Conservation (phyloP, 805 yeast species). For the Yueomyces sinensis region DNA sequence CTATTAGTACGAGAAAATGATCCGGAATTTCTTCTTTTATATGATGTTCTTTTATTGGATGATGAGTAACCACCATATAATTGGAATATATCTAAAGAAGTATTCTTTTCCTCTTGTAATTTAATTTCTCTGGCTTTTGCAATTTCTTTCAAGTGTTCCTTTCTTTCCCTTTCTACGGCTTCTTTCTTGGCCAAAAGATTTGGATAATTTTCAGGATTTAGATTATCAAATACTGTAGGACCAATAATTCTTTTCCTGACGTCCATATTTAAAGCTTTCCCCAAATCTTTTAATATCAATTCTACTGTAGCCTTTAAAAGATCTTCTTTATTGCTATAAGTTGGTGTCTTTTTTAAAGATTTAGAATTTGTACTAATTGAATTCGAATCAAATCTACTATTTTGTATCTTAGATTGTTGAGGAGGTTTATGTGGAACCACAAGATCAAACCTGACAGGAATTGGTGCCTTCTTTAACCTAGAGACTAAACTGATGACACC, state of each 20-base stretch:
- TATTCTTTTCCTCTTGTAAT: constrained; percentile 18
- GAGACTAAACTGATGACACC: constrained; percentile 14
- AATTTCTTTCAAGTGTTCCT: constrained; percentile 3
- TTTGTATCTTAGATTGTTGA: background rate
- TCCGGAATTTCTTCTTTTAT: background rate
- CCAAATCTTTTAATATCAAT: constrained; percentile 49
- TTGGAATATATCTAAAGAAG: constrained; percentile 25
- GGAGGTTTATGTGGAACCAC: constrained; percentile 5
- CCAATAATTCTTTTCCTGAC: constrained; percentile 62
- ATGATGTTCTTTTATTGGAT: background rate
- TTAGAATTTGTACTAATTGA: background rate
- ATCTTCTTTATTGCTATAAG: constrained; percentile 16
- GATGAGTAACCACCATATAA: constrained; percentile 16
- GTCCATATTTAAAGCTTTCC: constrained; percentile 51
- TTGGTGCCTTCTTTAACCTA: constrained; percentile 11
- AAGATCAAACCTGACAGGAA: constrained; percentile 14
- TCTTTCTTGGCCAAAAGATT: constrained; percentile 27
- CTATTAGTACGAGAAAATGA: background rate
- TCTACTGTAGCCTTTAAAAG: constrained; percentile 47
- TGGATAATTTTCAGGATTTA: constrained; percentile 49
- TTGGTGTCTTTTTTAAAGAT: constrained; percentile 1
- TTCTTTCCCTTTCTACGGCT: constrained; percentile 15
- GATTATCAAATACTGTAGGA: constrained; percentile 47
- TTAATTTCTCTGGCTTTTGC: constrained; percentile 12
- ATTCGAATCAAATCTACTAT: background rate